phyloP scores from a whole-genome alignment of 495 filamentous ascomycete genomes.

The Hamigera avellanea region DNA sequence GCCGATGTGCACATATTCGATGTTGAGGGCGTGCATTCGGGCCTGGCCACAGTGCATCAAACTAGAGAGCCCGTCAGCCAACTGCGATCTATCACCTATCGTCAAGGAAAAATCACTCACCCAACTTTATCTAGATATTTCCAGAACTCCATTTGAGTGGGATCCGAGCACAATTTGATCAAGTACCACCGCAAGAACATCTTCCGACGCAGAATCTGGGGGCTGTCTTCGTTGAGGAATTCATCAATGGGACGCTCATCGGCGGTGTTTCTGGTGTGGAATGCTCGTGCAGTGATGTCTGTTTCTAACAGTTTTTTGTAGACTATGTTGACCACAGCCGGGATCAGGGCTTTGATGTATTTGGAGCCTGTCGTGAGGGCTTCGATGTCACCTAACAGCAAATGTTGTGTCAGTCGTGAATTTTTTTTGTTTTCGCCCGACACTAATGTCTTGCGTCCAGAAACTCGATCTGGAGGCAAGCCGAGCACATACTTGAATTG shows the following conservation, averaged over 20 bases:
- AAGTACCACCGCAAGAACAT: constrained; percentile 65
- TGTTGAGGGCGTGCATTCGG: constrained; percentile 50
- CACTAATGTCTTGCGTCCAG: too few relatives aligned
- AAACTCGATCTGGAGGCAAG: too few relatives aligned
- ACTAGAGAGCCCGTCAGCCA: constrained; percentile 13
- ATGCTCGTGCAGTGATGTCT: constrained; percentile 63
- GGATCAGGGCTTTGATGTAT: constrained; percentile 65
- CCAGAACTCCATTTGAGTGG: constrained; percentile 64
- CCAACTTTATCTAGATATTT: constrained; percentile 71
- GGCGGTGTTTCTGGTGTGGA: constrained; percentile 54
- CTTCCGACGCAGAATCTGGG: constrained; percentile 64
- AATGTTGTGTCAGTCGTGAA: neutral
- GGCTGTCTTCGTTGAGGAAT: constrained; percentile 47
- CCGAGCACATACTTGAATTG: constrained; percentile 40
- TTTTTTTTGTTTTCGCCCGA: too few relatives aligned
- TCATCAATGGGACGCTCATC: constrained; percentile 52
- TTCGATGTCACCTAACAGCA: constrained; percentile 48
- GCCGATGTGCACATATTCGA: constrained; percentile 69
- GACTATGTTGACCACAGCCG: constrained; percentile 56
- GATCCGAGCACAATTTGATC: constrained; percentile 57
- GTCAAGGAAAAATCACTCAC: constrained; percentile 14
- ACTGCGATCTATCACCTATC: neutral
- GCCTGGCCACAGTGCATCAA: constrained; percentile 62
- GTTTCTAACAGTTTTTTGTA: constrained; percentile 63
- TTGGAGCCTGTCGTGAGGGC: constrained; percentile 52